Base-by-base conservation (phyloP, 2,329 filamentous ascomycete genomes). In the Thermochaetoides dissita region DNA sequence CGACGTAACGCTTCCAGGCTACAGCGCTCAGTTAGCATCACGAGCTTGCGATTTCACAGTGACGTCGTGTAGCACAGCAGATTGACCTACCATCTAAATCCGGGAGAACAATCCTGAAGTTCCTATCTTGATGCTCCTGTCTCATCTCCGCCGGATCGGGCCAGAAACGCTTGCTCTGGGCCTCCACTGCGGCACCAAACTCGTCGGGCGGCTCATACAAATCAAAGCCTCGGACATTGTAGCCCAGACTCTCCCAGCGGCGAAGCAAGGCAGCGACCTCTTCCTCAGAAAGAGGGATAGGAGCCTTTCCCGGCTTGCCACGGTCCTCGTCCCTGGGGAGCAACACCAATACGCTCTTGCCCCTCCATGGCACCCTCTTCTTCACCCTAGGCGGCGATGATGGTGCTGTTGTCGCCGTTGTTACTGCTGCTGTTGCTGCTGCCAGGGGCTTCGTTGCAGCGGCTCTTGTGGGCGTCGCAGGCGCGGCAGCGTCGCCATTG, bases 1-100 rank as follows among this genome's bases (percentile, higher is more conserved):
- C 74, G 45, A 88, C 82, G 59, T 96, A 94, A 28, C 77, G 69
- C 55, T 85, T 81, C 74, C 74, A 78, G 1, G 72, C 70, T 70
- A 43, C n/a, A 39, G 2, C 28, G 4, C 7, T 29, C 17, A 24
- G 34, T 55, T 53, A 55, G 54, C 24, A 37, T 7, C 17, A 24
- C 17, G 17, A 24, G 17, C 17, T 24, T 24, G 17, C 17, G 17
- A 24, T 24, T 5, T 24, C 3, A 24, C 17, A 24, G 17, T 24
- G 17, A 24, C 17, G 17, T 24, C 5, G 17, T 24, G 17, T 24
- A 24, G 17, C 17, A 24, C 17, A 24, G 17, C 17, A 24, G 17
- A 24, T 24, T 24, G 17, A 40, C 67, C 57, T 56, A 72, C 69
- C 68, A 57, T 79, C 77, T 48, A 81, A 63, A 54, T 85, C 81